Conservation (phyloP, 768 basidiomycete genomes). For the Calocera viscosa region DNA sequence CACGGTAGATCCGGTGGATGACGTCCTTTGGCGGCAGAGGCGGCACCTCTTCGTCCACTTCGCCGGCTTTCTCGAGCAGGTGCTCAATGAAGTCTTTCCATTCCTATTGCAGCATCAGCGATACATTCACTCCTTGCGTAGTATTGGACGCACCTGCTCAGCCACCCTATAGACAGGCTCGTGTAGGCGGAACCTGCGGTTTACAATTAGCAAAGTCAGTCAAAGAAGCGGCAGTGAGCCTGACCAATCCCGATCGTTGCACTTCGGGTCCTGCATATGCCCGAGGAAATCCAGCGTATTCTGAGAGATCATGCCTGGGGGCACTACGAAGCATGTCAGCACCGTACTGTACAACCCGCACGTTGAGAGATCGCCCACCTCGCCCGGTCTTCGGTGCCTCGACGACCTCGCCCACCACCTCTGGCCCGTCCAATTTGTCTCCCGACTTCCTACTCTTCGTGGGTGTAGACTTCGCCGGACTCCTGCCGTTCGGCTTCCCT, state of each 20-base stretch:
- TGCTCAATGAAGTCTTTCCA: slow-evolving; percentile 74
- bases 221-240: background rate
- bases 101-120: slow-evolving; percentile 32
- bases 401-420: slow-evolving; percentile 62
- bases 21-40: slow-evolving; percentile 83
- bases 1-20: slow-evolving; percentile 84
- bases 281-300: slow-evolving; percentile 72
- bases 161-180: slow-evolving; percentile 70
- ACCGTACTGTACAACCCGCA: background rate
- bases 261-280: slow-evolving; percentile 56
- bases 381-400: slow-evolving; percentile 73
- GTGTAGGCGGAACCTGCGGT: slow-evolving; percentile 21
- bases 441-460: slow-evolving; percentile 11
- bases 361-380: slow-evolving; percentile 36
- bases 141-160: slow-evolving; percentile 37
- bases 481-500: slow-evolving; percentile 17
- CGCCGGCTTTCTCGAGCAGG: slow-evolving; percentile 53
- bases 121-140: background rate
- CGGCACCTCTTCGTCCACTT: slow-evolving; percentile 73
- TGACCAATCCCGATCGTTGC: slow-evolving; percentile 77
- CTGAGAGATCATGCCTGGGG: slow-evolving; percentile 71
- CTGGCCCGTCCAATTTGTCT: slow-evolving; percentile 39
- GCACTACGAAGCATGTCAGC: slow-evolving; percentile 37
- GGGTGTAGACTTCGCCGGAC: slow-evolving; percentile 15
- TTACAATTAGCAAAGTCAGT: background rate